Conservation (phyloP, 257 asterid genomes). For the Schizonepeta tenuifolia region DNA sequence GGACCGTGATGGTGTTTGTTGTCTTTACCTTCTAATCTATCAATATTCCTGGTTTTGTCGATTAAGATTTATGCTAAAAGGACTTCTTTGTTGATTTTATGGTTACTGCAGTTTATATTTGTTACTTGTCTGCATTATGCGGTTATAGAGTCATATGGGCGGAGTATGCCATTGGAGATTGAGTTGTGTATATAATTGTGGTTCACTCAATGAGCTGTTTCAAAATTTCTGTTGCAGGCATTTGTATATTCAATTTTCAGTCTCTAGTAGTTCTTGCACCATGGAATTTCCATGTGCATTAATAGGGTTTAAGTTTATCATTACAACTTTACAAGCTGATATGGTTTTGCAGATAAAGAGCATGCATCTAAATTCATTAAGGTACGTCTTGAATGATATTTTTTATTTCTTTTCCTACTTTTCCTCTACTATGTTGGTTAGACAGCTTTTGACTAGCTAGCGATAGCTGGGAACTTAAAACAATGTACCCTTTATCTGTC, state of each 20-base stretch:
- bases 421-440: not conserved
- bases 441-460: slow-evolving; percentile 17
- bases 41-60: not conserved
- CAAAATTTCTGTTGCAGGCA: too few species aligned
- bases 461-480: slow-evolving; percentile 3
- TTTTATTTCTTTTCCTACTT: not conserved
- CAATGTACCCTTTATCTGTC: slow-evolving; percentile 22
- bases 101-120: not conserved
- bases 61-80: slow-evolving; percentile 5
- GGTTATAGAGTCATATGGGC: not conserved
- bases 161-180: not conserved
- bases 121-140: not conserved
- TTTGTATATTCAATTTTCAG: too few species aligned
- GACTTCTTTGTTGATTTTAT: slow-evolving; percentile 2
- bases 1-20: slow-evolving; percentile 9
- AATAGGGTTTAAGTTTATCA: too few species aligned
- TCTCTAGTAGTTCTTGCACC: too few species aligned
- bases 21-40: slow-evolving; percentile 14
- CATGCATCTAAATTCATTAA: too few species aligned
- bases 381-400: too few species aligned
- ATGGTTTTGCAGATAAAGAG: too few species aligned
- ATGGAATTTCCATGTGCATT: too few species aligned
- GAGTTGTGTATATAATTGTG: not conserved
- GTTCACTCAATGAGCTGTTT: too few species aligned
- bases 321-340: too few species aligned